Conservation (phyloP, 2,329 filamentous ascomycete genomes). For the Chalaropsis thielavioides region DNA sequence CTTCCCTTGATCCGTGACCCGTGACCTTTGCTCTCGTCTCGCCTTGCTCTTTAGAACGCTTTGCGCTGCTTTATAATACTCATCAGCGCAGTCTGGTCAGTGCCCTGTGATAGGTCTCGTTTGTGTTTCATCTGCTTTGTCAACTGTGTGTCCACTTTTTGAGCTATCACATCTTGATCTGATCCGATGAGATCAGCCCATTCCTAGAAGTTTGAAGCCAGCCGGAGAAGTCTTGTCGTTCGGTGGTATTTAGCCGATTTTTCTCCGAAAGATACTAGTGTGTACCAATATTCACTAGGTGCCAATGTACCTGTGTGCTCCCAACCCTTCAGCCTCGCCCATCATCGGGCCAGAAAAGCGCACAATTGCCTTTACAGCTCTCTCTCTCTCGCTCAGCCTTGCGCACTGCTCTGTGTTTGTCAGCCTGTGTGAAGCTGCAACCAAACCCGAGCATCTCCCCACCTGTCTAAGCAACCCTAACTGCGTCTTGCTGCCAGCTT, state of each 20-base stretch:
- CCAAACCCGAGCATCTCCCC: no score
- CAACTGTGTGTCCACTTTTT: background rate
- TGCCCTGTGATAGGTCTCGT: background rate
- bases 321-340: background rate
- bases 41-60: background rate
- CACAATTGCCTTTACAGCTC: background rate
- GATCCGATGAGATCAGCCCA: background rate
- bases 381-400: background rate
- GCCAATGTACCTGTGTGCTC: background rate
- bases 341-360: background rate
- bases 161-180: background rate
- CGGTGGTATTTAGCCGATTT: background rate
- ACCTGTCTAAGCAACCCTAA: background rate
- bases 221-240: background rate
- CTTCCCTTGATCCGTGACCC: background rate
- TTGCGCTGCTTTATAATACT: background rate
- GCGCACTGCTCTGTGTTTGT: background rate
- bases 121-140: background rate
- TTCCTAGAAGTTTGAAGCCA: background rate
- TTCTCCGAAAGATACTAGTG: background rate
- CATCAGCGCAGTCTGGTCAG: no score
- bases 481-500: background rate
- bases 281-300: no score
- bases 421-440: background rate
- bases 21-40: background rate